These are phyloP conservation scores for Pichia nanzhaoensis DNA, from an alignment of 805 yeast species.

Conservation along the genomic window DNA sequence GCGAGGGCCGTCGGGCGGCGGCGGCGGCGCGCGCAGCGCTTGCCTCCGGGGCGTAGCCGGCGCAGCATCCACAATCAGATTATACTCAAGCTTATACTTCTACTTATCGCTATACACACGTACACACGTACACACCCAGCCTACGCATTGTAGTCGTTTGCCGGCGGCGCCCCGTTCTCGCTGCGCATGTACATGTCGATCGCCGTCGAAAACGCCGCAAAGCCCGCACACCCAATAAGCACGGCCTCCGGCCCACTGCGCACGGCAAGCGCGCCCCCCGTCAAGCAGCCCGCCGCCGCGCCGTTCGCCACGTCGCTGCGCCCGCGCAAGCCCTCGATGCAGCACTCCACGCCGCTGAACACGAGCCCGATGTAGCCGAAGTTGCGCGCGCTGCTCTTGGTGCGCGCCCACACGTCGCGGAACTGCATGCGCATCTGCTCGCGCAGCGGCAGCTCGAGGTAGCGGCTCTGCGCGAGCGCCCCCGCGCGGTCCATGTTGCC, in stretches of 20 bases:
- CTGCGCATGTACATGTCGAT: conserved; percentile 81
- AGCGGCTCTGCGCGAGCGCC: conserved; percentile 6
- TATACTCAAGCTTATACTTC: not conserved
- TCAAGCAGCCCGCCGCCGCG: conserved; percentile 86
- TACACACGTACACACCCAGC: not conserved
- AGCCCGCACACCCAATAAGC: conserved; percentile 89
- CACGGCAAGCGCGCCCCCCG: conserved; percentile 93
- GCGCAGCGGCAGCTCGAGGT: conserved; percentile 69
- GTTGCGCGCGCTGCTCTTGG: conserved; percentile 86
- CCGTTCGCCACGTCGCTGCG: conserved; percentile 92
- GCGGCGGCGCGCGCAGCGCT: not conserved
- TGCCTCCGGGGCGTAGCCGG: no score
- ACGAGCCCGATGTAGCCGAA: conserved; percentile 91
- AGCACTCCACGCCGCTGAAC: conserved; percentile 88
- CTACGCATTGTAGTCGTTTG: conserved; percentile 78
- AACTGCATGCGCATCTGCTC: conserved; percentile 91
- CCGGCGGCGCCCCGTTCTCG: conserved; percentile 78
- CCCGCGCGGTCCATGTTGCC: conserved; percentile 24
- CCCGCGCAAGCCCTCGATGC: conserved; percentile 78
- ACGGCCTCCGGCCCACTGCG: conserved; percentile 95
- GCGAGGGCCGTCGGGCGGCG: conserved; percentile 49
- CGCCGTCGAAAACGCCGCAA: conserved; percentile 91
- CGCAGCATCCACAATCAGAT: not conserved
- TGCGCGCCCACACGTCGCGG: conserved; percentile 83
- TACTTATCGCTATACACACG: not conserved